phyloP scores from a whole-genome alignment of 371 early-diverging fungal genomes.

The Mucor velutinosus region DNA sequence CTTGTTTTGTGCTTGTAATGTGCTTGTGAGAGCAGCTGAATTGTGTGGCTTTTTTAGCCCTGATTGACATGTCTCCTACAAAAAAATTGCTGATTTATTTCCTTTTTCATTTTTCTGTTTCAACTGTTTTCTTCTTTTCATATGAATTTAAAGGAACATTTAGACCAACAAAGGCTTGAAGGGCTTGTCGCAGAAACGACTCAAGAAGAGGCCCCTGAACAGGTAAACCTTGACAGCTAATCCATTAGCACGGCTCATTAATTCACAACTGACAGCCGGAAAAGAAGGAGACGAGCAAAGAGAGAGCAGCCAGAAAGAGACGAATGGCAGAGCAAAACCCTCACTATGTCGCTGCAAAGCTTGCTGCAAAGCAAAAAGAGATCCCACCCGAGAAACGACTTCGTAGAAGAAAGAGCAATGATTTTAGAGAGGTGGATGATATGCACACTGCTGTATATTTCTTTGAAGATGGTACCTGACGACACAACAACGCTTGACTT shows the following conservation, averaged over 20 bases:
- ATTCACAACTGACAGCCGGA: not conserved
- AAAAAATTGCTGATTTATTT: not conserved
- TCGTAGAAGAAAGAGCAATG: conserved; percentile 21
- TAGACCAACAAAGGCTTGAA: not conserved
- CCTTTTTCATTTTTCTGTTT: not conserved
- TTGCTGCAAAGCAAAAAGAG: conserved; percentile 10
- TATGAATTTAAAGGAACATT: conserved; percentile 6
- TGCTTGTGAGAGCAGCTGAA: no score
- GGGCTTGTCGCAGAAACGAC: not conserved
- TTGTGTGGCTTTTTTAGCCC: conserved; percentile 1
- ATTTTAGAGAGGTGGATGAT: conserved; percentile 29
- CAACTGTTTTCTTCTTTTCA: not conserved
- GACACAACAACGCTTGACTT: not conserved
- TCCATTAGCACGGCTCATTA: not conserved
- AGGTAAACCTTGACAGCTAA: not conserved
- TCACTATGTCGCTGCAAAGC: conserved; percentile 10
- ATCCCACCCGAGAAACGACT: conserved; percentile 13
- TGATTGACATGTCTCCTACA: not conserved
- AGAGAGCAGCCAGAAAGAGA: conserved; percentile 15
- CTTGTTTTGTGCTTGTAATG: not conserved
- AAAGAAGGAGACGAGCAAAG: conserved; percentile 12
- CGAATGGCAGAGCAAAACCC: conserved; percentile 14
- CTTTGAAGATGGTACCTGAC: conserved; percentile 46
- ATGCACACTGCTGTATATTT: conserved; percentile 40
- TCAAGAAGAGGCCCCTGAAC: not conserved